phyloP scores from a whole-genome alignment of 1,284 basidiomycete species.

The Puccinia hordei region DNA sequence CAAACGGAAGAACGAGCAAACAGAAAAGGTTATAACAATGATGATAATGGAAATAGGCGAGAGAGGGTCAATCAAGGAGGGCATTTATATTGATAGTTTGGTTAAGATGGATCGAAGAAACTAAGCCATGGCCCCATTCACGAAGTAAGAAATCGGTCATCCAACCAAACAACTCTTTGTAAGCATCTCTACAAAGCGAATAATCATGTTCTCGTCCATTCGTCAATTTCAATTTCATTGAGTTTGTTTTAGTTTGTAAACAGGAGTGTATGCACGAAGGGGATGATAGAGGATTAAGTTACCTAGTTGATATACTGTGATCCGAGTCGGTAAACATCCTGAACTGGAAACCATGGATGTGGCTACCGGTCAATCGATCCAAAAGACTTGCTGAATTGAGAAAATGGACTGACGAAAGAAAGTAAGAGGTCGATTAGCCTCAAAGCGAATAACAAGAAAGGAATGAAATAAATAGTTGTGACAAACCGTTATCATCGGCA shows the following conservation, averaged over 20 bases:
- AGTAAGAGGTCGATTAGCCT: not conserved
- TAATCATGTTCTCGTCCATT: slow-evolving; percentile 17
- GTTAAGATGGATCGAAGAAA: not conserved
- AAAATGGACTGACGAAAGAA: slow-evolving; percentile 69
- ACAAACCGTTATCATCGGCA: slow-evolving; percentile 77
- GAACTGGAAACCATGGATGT: slow-evolving; percentile 79
- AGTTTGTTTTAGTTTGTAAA: not conserved
- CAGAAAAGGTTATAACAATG: too few species aligned
- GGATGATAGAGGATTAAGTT: too few species aligned
- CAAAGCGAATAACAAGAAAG: not conserved
- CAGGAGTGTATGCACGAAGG: not conserved
- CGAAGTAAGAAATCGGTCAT: slow-evolving; percentile 80
- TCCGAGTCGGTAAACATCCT: slow-evolving; percentile 93
- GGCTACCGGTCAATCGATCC: slow-evolving; percentile 80
- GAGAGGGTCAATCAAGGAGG: not conserved
- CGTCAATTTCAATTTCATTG: not conserved
- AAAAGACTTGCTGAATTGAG: slow-evolving; percentile 84
- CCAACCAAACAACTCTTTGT: slow-evolving; percentile 81
- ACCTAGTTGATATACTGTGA: slow-evolving; percentile 55
- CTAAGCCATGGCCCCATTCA: slow-evolving; percentile 80
- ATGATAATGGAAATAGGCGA: too few species aligned
- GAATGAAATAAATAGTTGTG: not conserved
- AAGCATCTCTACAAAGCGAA: slow-evolving; percentile 66
- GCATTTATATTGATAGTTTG: slow-evolving; percentile 10
- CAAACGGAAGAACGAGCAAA: too few species aligned